phyloP scores from a whole-genome alignment of 768 basidiomycete species.

The Postia placenta region DNA sequence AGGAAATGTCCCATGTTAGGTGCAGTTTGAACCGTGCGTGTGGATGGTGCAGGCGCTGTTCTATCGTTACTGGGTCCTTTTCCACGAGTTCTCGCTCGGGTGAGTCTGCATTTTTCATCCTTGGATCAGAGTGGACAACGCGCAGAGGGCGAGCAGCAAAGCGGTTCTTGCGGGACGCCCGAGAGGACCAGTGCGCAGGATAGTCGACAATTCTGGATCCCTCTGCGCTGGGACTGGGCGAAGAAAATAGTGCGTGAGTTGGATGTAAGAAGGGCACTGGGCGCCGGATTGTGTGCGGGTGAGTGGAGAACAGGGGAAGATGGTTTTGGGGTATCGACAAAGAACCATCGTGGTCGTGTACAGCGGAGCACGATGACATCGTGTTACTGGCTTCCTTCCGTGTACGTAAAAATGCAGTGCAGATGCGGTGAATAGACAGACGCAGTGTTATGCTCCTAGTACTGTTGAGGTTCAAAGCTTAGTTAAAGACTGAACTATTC shows the following conservation, averaged over 20 bases:
- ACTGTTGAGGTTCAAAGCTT: no score
- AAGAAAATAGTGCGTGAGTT: slow-evolving; percentile 27
- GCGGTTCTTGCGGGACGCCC: slow-evolving; percentile 23
- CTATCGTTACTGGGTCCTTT: slow-evolving; percentile 4
- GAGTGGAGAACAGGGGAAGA: neutral
- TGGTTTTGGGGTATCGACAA: slow-evolving; percentile 25
- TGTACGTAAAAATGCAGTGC: no score
- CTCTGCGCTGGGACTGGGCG: slow-evolving; percentile 1
- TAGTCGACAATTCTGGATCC: neutral
- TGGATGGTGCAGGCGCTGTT: slow-evolving; percentile 14
- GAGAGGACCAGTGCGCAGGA: slow-evolving; percentile 33
- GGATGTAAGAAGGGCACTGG: slow-evolving; percentile 28
- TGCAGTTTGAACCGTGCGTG: slow-evolving; percentile 14
- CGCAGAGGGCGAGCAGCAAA: slow-evolving; percentile 11
- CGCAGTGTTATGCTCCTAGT: no score
- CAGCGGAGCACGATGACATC: no score
- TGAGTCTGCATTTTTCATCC: neutral
- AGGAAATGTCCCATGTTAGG: slow-evolving; percentile 18
- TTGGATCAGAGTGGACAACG: neutral
- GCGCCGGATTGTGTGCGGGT: slow-evolving; percentile 4
- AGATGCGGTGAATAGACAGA: no score
- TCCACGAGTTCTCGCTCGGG: neutral
- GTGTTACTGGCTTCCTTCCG: no score
- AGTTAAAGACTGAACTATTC: no score
- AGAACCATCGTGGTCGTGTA: slow-evolving; percentile 37